Base-by-base conservation (phyloP, 306 rosid species). In the Vachellia collinsii region DNA sequence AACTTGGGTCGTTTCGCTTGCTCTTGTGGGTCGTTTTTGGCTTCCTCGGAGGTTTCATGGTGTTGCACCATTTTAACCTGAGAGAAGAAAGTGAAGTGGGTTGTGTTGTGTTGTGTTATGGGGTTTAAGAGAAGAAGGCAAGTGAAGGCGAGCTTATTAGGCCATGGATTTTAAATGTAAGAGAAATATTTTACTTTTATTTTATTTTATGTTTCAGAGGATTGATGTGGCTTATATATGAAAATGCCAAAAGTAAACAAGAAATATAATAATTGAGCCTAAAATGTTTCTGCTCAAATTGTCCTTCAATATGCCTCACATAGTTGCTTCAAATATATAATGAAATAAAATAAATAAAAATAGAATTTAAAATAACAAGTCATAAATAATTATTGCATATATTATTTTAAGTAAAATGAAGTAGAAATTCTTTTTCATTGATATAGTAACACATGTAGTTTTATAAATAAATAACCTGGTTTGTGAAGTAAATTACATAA, bases 1-100 rank as follows among this genome's bases (percentile, higher is more conserved):
- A 93, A 93, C 85, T 77, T 84, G 44, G n/a, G 87, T 20, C 84
- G 81, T 82, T 88, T 88, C 59, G 79, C 81, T 74, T 43, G 47
- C 13, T 76, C 8, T 11, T 22, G 14, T 11, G 37, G 66, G 37
- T 61, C 38, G 37, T 61, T 23, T 22, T 59, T 25, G 37, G 38
- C 66, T 61, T 61, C 77, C n/a, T 54, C 81, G 87, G 77, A 77
- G 75, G n/a, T 71, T 63, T 76, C 59, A 65, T 83, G 81, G 58
- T 43, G 77, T 67, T 76, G 86, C 84, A 79, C 81, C 83, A 82
- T 78, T 80, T 77, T 59, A 53, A 50, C 56, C 54, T 67, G 3
- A 37, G 43, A 79, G 37, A 59, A 20, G n/a, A n/a, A n/a, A 23
- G 34, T 20, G 65, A 16, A 8, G 36, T 0, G 22, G 9, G 59